Evolutionary conservation across 2,329 filamentous ascomycete species (phyloP).

Genomic region (Phyllosticta paracitricarpa): DNA sequence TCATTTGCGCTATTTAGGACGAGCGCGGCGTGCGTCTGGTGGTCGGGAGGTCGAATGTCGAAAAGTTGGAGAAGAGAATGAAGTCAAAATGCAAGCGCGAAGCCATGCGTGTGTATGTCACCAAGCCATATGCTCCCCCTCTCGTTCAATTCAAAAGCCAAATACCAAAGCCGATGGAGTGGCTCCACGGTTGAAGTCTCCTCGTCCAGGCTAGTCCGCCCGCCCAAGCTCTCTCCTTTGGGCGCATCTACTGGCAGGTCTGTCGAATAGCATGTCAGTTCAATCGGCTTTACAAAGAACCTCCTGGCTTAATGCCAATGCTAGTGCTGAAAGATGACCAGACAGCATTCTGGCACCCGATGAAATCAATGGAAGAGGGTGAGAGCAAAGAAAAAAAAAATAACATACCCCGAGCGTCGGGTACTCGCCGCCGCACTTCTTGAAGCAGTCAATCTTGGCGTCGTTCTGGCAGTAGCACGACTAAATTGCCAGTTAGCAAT

Average conservation of each 20-base stretch:
- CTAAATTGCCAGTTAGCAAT: background rate
- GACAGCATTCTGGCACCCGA: too few relatives aligned
- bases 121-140: background rate
- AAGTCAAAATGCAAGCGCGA: background rate
- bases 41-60: background rate
- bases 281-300: too few relatives aligned
- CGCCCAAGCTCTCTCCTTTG: background rate
- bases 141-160: background rate
- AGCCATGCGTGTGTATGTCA: background rate
- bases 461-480: constrained; percentile 7
- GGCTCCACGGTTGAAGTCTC: background rate
- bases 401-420: constrained; percentile 3
- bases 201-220: background rate
- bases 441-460: constrained; percentile 7
- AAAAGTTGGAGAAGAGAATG: background rate
- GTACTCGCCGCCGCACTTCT: constrained; percentile 9
- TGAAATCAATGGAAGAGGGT: too few relatives aligned
- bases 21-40: background rate
- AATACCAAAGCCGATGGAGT: background rate
- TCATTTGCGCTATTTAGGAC: background rate
- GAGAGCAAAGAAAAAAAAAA: background rate
- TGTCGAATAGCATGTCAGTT: background rate
- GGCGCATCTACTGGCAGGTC: constrained; percentile 2
- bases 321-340: background rate
- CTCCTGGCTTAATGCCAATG: too few relatives aligned